Base-by-base conservation (phyloP, 148 eudicot species). In the Camellia lanceoleosa region DNA sequence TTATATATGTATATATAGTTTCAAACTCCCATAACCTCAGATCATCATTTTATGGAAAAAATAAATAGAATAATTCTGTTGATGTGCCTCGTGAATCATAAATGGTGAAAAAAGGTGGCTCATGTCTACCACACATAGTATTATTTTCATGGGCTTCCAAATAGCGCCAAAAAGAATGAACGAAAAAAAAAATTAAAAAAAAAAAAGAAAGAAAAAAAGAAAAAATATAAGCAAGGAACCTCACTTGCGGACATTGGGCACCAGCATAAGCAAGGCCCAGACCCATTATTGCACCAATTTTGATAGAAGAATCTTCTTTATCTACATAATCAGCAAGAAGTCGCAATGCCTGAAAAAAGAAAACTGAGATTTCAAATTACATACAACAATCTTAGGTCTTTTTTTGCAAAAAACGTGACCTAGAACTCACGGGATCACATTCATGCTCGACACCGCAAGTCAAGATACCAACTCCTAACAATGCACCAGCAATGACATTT, bases 211-310 rank as follows among this genome's bases (percentile, higher is more conserved):
- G 38, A 30, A 30, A 30, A 30, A 30, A 30, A 30, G 38, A 30
- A 30, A 30, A 30, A 30, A 30, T 1, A 30, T 30, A 30, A 30
- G 69, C 85, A 71, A 74, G 8, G 61, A 70, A 59, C 62, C 62
- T 59, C 62, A 14, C 62, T n/a, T 59, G 62, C 73, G 88, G 94
- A 87, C 87, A 87, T 76, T 90, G 92, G 19, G 98, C 80, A 80
- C 94, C 95, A 11, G 98, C 98, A 88, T 95, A 93, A 18, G 96
- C 86, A 84, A 93, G 88, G 56, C 94, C 98, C 66, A 95, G 85
- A 43, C 98, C 97, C 93, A 93, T 91, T 72, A 95, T 91, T 74
- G 98, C 98, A 78, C 97, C 98, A 62, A 95, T 95, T 80, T 92
- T 86, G 76, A 90, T 86, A 5, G 96, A 87, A 65, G 93, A 59